phyloP scores from a whole-genome alignment of 2,329 filamentous ascomycete genomes.

The Paecilomyces sp. region DNA sequence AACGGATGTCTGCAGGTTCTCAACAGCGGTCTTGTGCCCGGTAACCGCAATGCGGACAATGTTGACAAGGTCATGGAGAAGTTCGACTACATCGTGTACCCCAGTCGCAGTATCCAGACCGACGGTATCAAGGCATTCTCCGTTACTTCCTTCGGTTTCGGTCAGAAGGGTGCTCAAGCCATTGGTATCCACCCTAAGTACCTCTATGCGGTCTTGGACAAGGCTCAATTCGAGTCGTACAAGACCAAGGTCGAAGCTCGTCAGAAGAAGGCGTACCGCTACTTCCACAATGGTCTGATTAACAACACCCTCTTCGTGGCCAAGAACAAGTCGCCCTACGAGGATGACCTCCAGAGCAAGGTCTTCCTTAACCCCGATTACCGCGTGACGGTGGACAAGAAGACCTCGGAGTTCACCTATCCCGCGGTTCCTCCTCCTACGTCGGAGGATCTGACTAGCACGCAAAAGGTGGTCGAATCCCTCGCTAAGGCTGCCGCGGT shows the following conservation, averaged over 20 bases:
- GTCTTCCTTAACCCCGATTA: constrained; percentile 93
- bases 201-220: constrained; percentile 87
- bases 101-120: constrained; percentile 89
- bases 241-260: constrained; percentile 80
- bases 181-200: constrained; percentile 97
- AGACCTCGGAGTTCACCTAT: constrained; percentile 71
- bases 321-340: constrained; percentile 86
- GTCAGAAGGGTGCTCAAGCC: constrained; percentile 95
- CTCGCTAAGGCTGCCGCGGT: constrained; percentile 59
- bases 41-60: constrained; percentile 97
- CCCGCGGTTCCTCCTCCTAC: constrained; percentile 59
- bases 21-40: constrained; percentile 87
- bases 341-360: constrained; percentile 73
- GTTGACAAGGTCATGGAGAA: constrained; percentile 94
- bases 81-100: constrained; percentile 96
- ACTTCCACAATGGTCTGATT: constrained; percentile 96
- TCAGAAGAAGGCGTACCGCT: constrained; percentile 98
- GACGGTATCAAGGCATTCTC: constrained; percentile 98
- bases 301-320: constrained; percentile 97
- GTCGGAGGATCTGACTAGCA: constrained; percentile 54
- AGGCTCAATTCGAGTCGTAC: constrained; percentile 75
- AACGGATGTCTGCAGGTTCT: constrained; percentile 96
- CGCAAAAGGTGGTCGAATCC: constrained; percentile 68
- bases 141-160: constrained; percentile 97
- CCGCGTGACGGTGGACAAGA: constrained; percentile 78